Evolutionary conservation across 2,329 filamentous ascomycete species (phyloP).

Genomic region (Cadophora sp.): DNA sequence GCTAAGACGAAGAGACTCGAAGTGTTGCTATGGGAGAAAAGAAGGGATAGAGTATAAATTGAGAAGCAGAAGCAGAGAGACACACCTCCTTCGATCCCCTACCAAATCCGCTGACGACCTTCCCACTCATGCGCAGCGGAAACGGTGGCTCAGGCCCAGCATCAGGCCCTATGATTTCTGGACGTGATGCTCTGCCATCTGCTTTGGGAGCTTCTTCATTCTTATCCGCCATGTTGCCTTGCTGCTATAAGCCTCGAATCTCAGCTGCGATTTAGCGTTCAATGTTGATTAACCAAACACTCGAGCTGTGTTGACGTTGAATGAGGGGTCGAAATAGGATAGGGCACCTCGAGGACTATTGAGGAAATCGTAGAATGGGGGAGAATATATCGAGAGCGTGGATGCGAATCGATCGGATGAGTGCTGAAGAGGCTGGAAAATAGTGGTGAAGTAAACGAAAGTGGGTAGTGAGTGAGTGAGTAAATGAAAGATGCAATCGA

Average conservation of each 20-base stretch:
- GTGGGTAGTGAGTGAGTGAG: background rate
- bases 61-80: constrained; percentile 17
- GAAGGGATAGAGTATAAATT: background rate
- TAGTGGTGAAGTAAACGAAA: background rate
- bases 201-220: constrained; percentile 12
- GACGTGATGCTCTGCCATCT: constrained; percentile 51
- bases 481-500: background rate
- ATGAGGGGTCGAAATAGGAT: background rate
- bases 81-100: constrained; percentile 88
- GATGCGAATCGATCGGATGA: background rate
- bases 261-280: background rate
- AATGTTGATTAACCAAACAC: background rate
- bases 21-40: background rate
- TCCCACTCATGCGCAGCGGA: constrained; percentile 82
- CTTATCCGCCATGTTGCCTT: constrained; percentile 14
- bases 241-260: background rate
- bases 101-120: constrained; percentile 92
- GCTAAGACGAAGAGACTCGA: background rate
- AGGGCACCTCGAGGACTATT: background rate
- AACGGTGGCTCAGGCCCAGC: constrained; percentile 78
- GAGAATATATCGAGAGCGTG: background rate
- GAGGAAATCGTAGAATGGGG: background rate
- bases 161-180: constrained; percentile 75
- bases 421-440: background rate
- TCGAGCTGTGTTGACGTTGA: background rate